Percentiles rank a stretch among this genome's conserved stretches.
phyloP scores from a whole-genome alignment of 441 rosid genomes.

The Euphorbia celastroides region DNA sequence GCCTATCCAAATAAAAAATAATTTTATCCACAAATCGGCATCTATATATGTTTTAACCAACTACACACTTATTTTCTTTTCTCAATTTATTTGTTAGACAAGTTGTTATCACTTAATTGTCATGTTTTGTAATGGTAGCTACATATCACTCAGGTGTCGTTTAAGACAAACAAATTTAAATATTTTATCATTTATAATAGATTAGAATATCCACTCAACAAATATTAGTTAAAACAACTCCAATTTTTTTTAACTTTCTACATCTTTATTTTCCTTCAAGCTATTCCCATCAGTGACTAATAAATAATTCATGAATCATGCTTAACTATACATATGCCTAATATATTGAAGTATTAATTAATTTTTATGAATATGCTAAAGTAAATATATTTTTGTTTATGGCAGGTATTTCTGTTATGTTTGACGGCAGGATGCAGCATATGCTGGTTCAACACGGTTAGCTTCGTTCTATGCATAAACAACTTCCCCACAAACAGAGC shows the following conservation, averaged over 20 bases:
- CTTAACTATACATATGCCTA: neutral
- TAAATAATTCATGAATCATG: no score
- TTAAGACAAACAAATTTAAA: neutral
- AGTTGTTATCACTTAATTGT: neutral
- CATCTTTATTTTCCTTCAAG: no score
- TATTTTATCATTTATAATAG: neutral
- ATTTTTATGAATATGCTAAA: no score
- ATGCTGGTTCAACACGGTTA: conserved; percentile 89
- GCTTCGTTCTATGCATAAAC: conserved; percentile 64
- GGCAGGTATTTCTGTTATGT: conserved; percentile 59
- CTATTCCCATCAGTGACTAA: no score
- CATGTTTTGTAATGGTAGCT: neutral
- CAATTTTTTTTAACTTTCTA: no score
- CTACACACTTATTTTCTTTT: neutral
- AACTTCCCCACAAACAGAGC: conserved; percentile 56
- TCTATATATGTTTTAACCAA: no score
- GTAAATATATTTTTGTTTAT: no score
- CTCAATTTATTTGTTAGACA: neutral
- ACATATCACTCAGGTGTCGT: neutral
- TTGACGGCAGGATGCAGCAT: conserved; percentile 74
- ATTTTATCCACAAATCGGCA: no score
- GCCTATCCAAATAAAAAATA: no score
- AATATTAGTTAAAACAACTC: no score
- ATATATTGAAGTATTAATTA: no score
- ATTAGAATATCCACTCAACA: no score